Evolutionary conservation across 139 green algal species (phyloP).

Genomic region (Micractinium conductrix): DNA sequence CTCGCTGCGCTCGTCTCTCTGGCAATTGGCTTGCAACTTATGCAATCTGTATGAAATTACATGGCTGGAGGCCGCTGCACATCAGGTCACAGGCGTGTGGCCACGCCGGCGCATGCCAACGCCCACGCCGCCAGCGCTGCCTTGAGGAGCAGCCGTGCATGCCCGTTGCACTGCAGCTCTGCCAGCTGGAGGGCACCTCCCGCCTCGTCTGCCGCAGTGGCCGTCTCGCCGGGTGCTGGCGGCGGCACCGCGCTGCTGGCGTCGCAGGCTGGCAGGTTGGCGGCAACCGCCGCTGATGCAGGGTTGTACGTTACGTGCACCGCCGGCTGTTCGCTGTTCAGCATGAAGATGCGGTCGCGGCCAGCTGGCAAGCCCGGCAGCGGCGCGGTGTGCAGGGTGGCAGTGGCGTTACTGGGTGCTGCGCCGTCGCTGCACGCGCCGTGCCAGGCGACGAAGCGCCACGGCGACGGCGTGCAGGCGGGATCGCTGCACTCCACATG

Average conservation of each 20-base stretch:
- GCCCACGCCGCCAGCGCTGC: background rate
- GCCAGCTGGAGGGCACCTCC: too few species aligned
- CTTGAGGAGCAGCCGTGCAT: background rate
- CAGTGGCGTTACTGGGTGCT: background rate
- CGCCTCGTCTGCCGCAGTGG: too few species aligned
- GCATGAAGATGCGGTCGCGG: background rate
- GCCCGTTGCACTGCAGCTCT: background rate
- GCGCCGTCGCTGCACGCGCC: background rate
- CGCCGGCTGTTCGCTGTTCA: background rate
- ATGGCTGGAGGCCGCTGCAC: too few species aligned
- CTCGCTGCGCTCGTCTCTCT: background rate
- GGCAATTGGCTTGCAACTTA: background rate
- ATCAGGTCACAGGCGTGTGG: background rate
- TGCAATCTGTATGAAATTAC: too few species aligned
- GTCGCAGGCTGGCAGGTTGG: background rate
- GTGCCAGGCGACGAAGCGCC: background rate
- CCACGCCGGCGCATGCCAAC: background rate
- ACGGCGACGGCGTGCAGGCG: background rate
- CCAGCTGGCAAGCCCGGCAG: background rate
- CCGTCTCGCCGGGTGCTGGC: too few species aligned
- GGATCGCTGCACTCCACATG: background rate
- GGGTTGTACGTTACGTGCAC: background rate
- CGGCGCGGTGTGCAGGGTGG: background rate
- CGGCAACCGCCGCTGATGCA: background rate
- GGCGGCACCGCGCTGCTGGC: background rate